Evolutionary conservation across 176 grass and related monocot genomes (phyloP).

Genomic region (Oryza punctata): DNA sequence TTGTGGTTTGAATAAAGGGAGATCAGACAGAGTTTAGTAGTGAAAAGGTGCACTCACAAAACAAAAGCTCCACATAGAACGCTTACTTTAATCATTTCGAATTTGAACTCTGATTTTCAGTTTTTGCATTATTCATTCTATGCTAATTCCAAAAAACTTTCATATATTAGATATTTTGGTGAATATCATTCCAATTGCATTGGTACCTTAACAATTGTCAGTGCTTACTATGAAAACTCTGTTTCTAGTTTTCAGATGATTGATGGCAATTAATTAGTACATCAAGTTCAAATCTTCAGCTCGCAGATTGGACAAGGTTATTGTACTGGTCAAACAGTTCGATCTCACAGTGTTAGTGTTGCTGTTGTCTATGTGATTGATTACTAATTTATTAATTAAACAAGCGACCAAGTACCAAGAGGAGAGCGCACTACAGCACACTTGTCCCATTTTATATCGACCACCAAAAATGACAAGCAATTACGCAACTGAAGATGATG

Average conservation of each 20-base stretch:
- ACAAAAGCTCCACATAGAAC: not conserved
- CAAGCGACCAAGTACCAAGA: constrained; percentile 52
- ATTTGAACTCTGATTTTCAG: constrained; percentile 26
- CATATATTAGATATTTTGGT: not conserved
- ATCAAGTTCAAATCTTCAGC: constrained; percentile 36
- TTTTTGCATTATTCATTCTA: not conserved
- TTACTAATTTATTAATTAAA: constrained; percentile 29
- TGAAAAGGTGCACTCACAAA: constrained; percentile 27
- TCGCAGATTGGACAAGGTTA: constrained; percentile 28
- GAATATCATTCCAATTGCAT: not conserved
- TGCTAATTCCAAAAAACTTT: not conserved
- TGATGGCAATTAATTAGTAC: constrained; percentile 5
- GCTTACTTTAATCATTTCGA: constrained; percentile 45
- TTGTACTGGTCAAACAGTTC: constrained; percentile 43
- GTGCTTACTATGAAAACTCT: not conserved
- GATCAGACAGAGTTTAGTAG: constrained; percentile 9
- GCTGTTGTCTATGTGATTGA: constrained; percentile 18
- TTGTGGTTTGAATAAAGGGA: constrained; percentile 47
- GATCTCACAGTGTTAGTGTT: not conserved
- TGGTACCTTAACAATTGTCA: not conserved
- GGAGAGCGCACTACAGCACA: constrained; percentile 8
- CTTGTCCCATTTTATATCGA: not conserved
- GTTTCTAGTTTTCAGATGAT: not conserved
- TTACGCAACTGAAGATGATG: constrained; percentile 31
- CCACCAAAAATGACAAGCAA: constrained; percentile 9